phyloP scores from a whole-genome alignment of 202 grass and related monocot species.

The Musa balbisiana region DNA sequence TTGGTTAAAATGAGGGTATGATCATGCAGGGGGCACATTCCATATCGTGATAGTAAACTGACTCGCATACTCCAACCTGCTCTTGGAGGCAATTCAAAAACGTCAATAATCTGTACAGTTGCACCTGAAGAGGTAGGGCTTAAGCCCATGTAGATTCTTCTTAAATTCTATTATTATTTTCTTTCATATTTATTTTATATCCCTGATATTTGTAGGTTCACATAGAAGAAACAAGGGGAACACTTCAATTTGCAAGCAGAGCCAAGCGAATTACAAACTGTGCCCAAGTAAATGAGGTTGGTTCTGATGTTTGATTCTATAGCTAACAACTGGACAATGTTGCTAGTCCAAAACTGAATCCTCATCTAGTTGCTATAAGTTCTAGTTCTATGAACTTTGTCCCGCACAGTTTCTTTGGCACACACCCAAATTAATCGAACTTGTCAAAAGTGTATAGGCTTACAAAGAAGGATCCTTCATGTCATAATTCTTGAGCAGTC shows the following conservation, averaged over 20 bases:
- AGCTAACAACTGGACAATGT: not conserved
- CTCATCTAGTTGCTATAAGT: not conserved
- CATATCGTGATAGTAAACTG: conserved; percentile 95
- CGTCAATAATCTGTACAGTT: conserved; percentile 87
- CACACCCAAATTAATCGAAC: not conserved
- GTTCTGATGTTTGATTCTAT: conserved; percentile 8
- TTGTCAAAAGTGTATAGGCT: not conserved
- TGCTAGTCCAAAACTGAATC: not conserved
- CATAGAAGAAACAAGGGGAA: conserved; percentile 85
- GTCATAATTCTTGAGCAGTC: not conserved
- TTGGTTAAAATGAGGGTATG: not conserved
- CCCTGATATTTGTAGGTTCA: conserved; percentile 44
- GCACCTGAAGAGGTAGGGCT: conserved; percentile 77
- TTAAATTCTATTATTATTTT: not conserved
- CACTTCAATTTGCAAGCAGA: conserved; percentile 94
- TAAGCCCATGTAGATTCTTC: conserved; percentile 6
- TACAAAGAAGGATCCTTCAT: too few relatives aligned
- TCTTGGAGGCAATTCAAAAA: conserved; percentile 97
- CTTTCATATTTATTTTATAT: conserved; percentile 6
- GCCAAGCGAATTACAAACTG: conserved; percentile 94
- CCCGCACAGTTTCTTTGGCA: not conserved
- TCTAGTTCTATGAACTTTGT: not conserved
- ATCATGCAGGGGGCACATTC: conserved; percentile 85
- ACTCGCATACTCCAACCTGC: conserved; percentile 91
- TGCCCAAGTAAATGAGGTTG: conserved; percentile 94